A percentile compares a stretch with the other conserved stretches of the same genome.
Evolutionary conservation across 2,329 filamentous ascomycete species (phyloP).

Genomic region (Trichoderma sp.): DNA sequence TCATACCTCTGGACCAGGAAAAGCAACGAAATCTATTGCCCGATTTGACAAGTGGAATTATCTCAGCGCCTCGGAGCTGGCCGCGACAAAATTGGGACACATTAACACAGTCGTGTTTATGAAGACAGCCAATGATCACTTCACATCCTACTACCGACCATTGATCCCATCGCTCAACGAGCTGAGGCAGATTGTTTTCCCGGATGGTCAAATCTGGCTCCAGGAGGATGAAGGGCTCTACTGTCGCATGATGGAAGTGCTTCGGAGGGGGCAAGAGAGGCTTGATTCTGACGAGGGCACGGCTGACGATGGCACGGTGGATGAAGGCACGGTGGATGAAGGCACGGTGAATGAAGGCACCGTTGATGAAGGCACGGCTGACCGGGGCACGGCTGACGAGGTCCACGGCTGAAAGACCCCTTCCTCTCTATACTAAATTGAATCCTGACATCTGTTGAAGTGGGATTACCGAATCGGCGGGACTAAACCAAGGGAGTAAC

Average conservation of each 20-base stretch:
- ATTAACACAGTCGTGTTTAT: no score
- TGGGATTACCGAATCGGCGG: no score
- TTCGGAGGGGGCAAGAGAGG: neutral
- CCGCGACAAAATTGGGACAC: neutral
- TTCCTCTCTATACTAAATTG: no score
- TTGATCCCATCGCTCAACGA: neutral
- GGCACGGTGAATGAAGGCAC: no score
- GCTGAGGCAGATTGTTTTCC: neutral
- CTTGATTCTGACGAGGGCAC: neutral
- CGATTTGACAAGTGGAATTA: constrained; percentile 23
- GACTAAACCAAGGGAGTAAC: no score
- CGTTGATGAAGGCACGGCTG: no score
- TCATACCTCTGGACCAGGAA: constrained; percentile 34
- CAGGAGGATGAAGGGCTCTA: neutral
- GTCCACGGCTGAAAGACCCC: neutral
- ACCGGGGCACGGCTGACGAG: no score
- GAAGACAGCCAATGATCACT: neutral
- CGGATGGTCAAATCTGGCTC: neutral
- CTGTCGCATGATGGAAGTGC: neutral
- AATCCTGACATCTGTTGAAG: no score
- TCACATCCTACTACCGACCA: neutral
- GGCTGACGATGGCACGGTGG: no score
- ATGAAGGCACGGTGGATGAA: no score
- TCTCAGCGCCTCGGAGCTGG: constrained; percentile 14
- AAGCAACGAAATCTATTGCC: neutral